Conservation (phyloP, 2,329 filamentous ascomycete species). For the Ceratocystiopsis sp. region DNA sequence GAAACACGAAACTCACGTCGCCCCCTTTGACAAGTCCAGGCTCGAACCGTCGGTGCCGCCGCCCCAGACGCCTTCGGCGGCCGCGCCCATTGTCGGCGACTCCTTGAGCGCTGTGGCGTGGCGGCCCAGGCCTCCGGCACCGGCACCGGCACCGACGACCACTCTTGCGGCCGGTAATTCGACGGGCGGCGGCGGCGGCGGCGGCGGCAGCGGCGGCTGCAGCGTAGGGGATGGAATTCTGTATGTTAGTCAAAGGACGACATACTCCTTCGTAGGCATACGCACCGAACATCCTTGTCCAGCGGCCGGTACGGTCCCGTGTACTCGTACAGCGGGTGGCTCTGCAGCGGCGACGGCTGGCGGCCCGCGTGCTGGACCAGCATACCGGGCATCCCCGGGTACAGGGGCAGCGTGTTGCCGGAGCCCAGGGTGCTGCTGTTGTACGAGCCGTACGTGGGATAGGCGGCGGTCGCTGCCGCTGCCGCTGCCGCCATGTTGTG, state of each 20-base stretch:
- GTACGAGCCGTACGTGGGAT: not conserved
- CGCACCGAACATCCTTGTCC: too few relatives aligned
- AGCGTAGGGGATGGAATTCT: not conserved
- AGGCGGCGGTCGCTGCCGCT: not conserved
- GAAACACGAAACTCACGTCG: too few relatives aligned
- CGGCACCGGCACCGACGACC: constrained; percentile 5
- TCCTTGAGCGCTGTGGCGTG: not conserved
- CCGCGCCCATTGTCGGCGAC: constrained; percentile 1
- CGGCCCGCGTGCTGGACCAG: not conserved
- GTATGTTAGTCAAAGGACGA: too few relatives aligned
- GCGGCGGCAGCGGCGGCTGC: constrained; percentile 3
- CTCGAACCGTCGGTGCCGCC: not conserved
- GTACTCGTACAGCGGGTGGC: constrained; percentile 1
- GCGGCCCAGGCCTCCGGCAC: not conserved
- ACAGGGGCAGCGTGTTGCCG: constrained; percentile 1
- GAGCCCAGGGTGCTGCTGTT: not conserved
- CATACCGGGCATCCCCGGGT: not conserved
- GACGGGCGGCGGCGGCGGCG: constrained; percentile 7
- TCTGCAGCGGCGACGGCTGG: constrained; percentile 1
- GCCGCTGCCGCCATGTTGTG: not conserved
- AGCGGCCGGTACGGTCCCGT: too few relatives aligned
- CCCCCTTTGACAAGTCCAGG: too few relatives aligned
- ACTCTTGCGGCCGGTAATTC: constrained; percentile 18
- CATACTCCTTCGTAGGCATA: too few relatives aligned
- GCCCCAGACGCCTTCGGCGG: not conserved